phyloP scores from a whole-genome alignment of 768 basidiomycete species.

The Hydnum rufescens region DNA sequence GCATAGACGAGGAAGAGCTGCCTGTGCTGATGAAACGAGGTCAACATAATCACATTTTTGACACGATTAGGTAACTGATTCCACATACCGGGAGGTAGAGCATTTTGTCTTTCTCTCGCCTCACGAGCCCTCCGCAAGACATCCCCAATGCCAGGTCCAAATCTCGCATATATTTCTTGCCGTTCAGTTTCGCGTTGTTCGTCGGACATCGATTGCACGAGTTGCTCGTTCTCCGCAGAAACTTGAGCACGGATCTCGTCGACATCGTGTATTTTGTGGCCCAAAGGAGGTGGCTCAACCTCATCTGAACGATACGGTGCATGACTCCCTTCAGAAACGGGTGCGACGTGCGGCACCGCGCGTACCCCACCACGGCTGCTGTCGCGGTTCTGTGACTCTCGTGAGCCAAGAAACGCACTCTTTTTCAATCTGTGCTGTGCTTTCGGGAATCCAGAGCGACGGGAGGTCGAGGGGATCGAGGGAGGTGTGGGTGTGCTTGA shows the following conservation, averaged over 20 bases:
- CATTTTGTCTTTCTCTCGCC: neutral
- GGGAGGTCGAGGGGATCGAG: slow-evolving; percentile 13
- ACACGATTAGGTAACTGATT: too few relatives aligned
- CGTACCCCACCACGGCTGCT: neutral
- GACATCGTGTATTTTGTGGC: neutral
- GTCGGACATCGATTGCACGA: slow-evolving; percentile 46
- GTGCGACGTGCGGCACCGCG: too few relatives aligned
- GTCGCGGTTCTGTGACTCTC: slow-evolving; percentile 8
- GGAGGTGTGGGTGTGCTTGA: slow-evolving; percentile 14
- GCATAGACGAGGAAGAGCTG: neutral
- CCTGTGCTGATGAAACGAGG: too few relatives aligned
- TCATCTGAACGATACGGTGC: neutral
- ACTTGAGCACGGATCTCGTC: slow-evolving; percentile 18
- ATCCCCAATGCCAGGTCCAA: slow-evolving; percentile 47
- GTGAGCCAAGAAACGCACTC: slow-evolving; percentile 29
- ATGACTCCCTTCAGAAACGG: neutral
- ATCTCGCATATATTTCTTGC: slow-evolving; percentile 44
- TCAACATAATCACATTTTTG: too few relatives aligned
- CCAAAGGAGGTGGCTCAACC: neutral
- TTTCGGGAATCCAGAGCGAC: slow-evolving; percentile 35
- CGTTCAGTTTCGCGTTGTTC: slow-evolving; percentile 49
- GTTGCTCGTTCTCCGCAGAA: slow-evolving; percentile 42
- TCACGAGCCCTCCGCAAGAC: slow-evolving; percentile 32
- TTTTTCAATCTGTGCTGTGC: slow-evolving; percentile 38
- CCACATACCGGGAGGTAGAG: too few relatives aligned